Conservation (phyloP, 169 alveolate genomes). For the Plasmodium adleri region DNA sequence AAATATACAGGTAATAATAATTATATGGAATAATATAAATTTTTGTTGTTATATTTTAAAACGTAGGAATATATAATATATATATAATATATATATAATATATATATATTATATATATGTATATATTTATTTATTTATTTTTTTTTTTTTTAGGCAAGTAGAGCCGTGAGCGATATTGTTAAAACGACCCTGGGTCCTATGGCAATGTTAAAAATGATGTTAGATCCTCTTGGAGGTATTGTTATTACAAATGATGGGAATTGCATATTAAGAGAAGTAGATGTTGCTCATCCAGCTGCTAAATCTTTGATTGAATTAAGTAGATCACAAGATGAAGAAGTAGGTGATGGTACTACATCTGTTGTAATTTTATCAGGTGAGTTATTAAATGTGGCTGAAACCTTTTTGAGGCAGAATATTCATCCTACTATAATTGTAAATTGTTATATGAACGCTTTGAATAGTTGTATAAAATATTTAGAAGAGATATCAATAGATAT, state of each 20-base stretch:
- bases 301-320: conserved; percentile 97
- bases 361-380: conserved; percentile 98
- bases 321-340: conserved; percentile 99
- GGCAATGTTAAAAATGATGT: conserved; percentile 99
- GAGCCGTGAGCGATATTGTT: conserved; percentile 97
- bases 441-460: conserved; percentile 96
- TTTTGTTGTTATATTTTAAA: too few species aligned
- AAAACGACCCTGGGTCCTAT: conserved; percentile 99
- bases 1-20: conserved; percentile 80
- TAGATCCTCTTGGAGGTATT: conserved; percentile 99
- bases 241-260: conserved; percentile 98
- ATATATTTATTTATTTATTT: neutral
- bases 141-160: conserved; percentile 91
- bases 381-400: conserved; percentile 95
- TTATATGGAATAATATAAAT: neutral
- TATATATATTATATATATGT: neutral
- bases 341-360: conserved; percentile 99
- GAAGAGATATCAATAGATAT: conserved; percentile 92
- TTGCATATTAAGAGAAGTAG: conserved; percentile 98
- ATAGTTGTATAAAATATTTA: conserved; percentile 90
- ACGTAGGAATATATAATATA: too few species aligned
- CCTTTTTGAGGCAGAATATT: conserved; percentile 93
- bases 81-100: neutral
- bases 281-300: conserved; percentile 99
- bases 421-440: conserved; percentile 97